Evolutionary conservation across 2,329 filamentous ascomycete species (phyloP), one percentile per base, ranked within the genome.

Genomic region (Colletotrichum caudatum): DNA sequence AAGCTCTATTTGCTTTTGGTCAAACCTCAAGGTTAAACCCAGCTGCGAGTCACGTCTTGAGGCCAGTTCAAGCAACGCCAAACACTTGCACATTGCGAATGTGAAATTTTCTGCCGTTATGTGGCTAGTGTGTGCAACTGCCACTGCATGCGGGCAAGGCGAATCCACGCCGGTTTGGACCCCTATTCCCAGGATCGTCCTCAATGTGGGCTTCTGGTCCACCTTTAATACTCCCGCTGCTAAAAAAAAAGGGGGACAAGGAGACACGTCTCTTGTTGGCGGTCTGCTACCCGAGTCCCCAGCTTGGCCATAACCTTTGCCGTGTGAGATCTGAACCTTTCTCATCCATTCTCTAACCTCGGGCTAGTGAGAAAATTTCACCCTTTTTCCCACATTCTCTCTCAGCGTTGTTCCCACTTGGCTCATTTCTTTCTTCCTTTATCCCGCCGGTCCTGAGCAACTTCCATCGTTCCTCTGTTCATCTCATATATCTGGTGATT

Each of bases 171-270:
- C 50, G 12, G 16, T 50, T 64, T 69, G 69, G 69, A 72, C 69
- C 69, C 69, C 69, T 72, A 72, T 72, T 72, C 41, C 54, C 26
- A 48, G 69, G 60, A 64, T 72, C 54, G 59, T 50, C 65, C 65
- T 68, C 48, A 59, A 41, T 58, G 18, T 53, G 53, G 46, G 56
- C 53, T 46, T 26, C 29, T 26, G 59, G 50, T 65, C 64, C 64
- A 61, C 68, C 44, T 57, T 44, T 53, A 39, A 62, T 57, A 53
- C 53, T 59, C n/a, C 41, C 29, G 69, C 58, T 67, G 39, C n/a
- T 54, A 41, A 63, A 63, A 63, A 71, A 56, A 63, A 71, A 56
- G 37, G 44, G 44, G 37, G 51, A 64, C 48, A 50, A 68, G 59
- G 65, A 69, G 59, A 72, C 65, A 64, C 53, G 53, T 71, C 48